These are phyloP conservation scores for Daedaleopsis sinensis DNA, from an alignment of 768 basidiomycete species.

Conservation along the genomic window DNA sequence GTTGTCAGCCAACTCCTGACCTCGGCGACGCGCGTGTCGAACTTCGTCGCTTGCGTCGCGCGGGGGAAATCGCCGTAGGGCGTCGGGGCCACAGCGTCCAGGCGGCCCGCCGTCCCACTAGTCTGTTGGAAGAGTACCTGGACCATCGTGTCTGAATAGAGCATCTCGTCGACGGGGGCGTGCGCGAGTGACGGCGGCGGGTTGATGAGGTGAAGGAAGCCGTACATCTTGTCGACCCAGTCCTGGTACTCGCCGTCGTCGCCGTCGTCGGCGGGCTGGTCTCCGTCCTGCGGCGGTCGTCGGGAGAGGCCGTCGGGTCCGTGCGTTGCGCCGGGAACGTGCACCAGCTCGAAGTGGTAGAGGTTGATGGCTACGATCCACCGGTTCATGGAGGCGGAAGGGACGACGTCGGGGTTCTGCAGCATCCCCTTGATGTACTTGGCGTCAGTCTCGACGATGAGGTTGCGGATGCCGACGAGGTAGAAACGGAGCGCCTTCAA, in stretches of 20 bases:
- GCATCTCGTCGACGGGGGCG: slow-evolving; percentile 3
- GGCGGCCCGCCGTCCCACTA: background rate
- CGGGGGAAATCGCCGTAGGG: background rate
- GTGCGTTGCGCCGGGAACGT: slow-evolving; percentile 34
- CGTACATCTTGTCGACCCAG: slow-evolving; percentile 14
- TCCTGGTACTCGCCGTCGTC: background rate
- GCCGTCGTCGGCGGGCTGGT: background rate
- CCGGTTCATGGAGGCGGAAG: slow-evolving; percentile 40
- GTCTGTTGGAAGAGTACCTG: background rate
- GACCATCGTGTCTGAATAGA: slow-evolving; percentile 23
- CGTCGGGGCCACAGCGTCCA: background rate
- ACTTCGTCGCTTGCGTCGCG: background rate
- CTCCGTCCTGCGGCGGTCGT: background rate
- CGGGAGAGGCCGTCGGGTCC: slow-evolving; percentile 37
- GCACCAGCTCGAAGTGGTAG: slow-evolving; percentile 39
- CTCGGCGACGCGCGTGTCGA: background rate
- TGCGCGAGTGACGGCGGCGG: slow-evolving; percentile 16
- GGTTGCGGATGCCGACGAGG: slow-evolving; percentile 20
- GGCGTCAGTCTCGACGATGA: slow-evolving; percentile 41
- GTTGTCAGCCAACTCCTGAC: background rate
- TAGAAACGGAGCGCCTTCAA: slow-evolving; percentile 3
- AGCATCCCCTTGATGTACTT: slow-evolving; percentile 42
- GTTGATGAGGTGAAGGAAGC: slow-evolving; percentile 4
- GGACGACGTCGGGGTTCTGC: slow-evolving; percentile 40
- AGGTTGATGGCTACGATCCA: slow-evolving; percentile 44